phyloP scores from a whole-genome alignment of 495 filamentous ascomycete species.

The Hypoxylon lenormandii region DNA sequence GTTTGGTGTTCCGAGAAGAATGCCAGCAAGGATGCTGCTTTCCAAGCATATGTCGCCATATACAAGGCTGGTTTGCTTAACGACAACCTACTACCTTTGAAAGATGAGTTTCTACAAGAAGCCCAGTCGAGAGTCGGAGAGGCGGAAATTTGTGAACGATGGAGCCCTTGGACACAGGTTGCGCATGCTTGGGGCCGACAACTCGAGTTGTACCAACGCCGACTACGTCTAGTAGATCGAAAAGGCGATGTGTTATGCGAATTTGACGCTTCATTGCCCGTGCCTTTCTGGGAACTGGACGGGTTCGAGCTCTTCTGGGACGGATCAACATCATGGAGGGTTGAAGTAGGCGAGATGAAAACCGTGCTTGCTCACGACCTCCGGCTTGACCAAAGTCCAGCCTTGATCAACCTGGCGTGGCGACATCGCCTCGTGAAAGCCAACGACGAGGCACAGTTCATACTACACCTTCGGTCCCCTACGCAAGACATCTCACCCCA shows the following conservation, averaged over 20 bases:
- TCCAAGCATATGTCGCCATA: conserved; percentile 80
- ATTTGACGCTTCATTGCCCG: conserved; percentile 63
- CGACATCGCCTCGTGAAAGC: conserved; percentile 52
- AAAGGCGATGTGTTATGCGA: conserved; percentile 49
- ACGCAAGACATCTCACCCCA: conserved; percentile 37
- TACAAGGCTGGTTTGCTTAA: conserved; percentile 78
- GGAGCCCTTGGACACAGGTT: conserved; percentile 75
- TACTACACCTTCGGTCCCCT: conserved; percentile 52
- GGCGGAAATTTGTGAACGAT: conserved; percentile 65
- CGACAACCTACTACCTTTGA: conserved; percentile 78
- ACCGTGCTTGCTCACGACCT: conserved; percentile 19
- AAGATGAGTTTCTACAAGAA: conserved; percentile 52
- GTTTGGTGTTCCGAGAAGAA: conserved; percentile 78
- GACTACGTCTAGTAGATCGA: conserved; percentile 50
- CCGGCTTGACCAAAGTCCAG: conserved; percentile 58
- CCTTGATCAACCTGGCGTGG: conserved; percentile 65
- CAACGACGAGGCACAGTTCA: conserved; percentile 56
- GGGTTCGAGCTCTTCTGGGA: conserved; percentile 67
- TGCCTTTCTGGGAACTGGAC: conserved; percentile 54
- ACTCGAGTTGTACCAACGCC: conserved; percentile 47
- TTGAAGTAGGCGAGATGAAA: conserved; percentile 53
- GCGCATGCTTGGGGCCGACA: conserved; percentile 65
- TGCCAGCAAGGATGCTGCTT: conserved; percentile 85
- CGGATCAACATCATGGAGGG: conserved; percentile 52
- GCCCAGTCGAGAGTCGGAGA: conserved; percentile 63